A percentile compares a stretch with the other conserved stretches of the same genome.
Conservation (phyloP, 257 asterid genomes). For the Ehretia macrophylla region DNA sequence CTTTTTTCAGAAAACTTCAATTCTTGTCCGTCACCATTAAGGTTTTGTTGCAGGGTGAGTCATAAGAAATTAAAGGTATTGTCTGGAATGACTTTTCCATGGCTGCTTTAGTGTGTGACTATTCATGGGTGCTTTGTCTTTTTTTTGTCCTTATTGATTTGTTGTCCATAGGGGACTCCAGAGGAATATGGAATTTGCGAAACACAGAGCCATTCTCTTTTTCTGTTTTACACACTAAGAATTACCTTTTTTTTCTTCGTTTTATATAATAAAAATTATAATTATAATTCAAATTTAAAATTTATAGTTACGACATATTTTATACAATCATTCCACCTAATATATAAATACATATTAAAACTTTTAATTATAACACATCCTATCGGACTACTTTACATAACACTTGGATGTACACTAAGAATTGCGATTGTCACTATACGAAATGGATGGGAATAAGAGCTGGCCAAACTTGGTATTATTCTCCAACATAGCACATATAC, state of each 20-base stretch:
- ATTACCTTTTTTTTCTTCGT: too few relatives aligned
- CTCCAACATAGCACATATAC: conserved; percentile 26
- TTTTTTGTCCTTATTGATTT: conserved; percentile 36
- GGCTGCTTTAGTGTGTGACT: conserved; percentile 34
- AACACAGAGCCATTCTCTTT: too few relatives aligned
- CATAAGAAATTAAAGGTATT: conserved; percentile 24
- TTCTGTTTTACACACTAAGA: too few relatives aligned
- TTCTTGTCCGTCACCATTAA: conserved; percentile 5
- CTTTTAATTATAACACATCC: too few relatives aligned
- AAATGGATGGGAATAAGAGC: conserved; percentile 48
- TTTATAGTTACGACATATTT: too few relatives aligned
- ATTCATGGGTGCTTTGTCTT: conserved; percentile 25
- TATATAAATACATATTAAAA: too few relatives aligned
- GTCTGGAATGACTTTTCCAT: conserved; percentile 29
- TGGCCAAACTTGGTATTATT: conserved; percentile 43
- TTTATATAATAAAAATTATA: too few relatives aligned
- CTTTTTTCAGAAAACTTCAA: conserved; percentile 9
- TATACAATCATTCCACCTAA: too few relatives aligned
- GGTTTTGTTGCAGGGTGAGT: conserved; percentile 12
- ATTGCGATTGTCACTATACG: conserved; percentile 29
- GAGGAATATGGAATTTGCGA: too few relatives aligned
- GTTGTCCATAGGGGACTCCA: conserved; percentile 34
- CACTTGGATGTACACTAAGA: conserved; percentile 12
- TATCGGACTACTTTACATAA: too few relatives aligned
- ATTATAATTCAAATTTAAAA: too few relatives aligned